Percentiles rank a stretch among this genome's conserved stretches.
Conservation (phyloP, 371 early-diverging fungal genomes). For the Smittium culicis region DNA sequence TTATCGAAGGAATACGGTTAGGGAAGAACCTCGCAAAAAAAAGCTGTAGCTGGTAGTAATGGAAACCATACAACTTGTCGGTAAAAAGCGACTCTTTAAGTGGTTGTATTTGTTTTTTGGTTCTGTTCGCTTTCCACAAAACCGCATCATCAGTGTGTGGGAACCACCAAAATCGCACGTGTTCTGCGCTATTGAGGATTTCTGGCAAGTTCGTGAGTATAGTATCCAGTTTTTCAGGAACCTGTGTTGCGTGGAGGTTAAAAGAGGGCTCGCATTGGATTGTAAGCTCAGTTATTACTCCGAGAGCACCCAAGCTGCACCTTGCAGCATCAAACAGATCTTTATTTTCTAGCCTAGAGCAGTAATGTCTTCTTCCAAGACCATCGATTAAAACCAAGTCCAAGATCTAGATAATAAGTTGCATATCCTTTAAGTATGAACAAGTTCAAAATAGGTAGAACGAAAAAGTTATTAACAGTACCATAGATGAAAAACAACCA, state of each 20-base stretch:
- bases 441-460: background rate
- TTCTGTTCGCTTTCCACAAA: conserved; percentile 61
- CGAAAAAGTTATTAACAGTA: too few species aligned
- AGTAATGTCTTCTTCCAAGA: conserved; percentile 35
- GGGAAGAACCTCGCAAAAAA: conserved; percentile 45
- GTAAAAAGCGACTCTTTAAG: conserved; percentile 32
- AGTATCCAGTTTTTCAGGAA: conserved; percentile 32
- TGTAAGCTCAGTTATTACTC: conserved; percentile 56
- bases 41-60: conserved; percentile 52
- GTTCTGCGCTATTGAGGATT: conserved; percentile 51
- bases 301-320: conserved; percentile 61
- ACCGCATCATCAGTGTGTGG: conserved; percentile 64
- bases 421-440: background rate
- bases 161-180: conserved; percentile 76
- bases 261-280: conserved; percentile 58
- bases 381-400: conserved; percentile 48
- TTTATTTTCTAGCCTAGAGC: conserved; percentile 31
- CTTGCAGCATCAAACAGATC: conserved; percentile 55
- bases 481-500: conserved; percentile 49
- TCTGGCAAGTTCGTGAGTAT: conserved; percentile 41
- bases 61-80: conserved; percentile 41
- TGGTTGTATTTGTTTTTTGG: conserved; percentile 18
- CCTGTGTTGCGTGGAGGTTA: conserved; percentile 49
- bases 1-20: conserved; percentile 37
- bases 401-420: conserved; percentile 30